phyloP scores from a whole-genome alignment of 2,329 filamentous ascomycete genomes.

The Penicillium thymicola region DNA sequence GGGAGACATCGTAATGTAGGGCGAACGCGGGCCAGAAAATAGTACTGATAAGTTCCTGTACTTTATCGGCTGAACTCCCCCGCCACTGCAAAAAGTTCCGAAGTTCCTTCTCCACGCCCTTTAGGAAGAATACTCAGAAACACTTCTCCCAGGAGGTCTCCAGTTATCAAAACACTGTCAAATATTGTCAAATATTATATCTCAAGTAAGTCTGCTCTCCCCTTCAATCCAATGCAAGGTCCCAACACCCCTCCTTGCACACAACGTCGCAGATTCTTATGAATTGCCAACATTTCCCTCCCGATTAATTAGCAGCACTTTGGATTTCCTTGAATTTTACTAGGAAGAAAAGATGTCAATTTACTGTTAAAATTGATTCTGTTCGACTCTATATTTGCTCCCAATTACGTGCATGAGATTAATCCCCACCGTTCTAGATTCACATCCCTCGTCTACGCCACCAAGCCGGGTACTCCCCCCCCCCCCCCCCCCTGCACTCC shows the following conservation, averaged over 20 bases:
- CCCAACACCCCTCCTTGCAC: conserved; percentile 19
- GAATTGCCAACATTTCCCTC: not conserved
- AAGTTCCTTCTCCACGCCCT: conserved; percentile 2
- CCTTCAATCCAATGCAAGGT: not conserved
- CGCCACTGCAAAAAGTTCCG: conserved; percentile 9
- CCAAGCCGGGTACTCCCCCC: conserved; percentile 14
- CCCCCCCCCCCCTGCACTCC: conserved; percentile 6
- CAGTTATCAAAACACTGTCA: not conserved
- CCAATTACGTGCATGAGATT: conserved; percentile 17
- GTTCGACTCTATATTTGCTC: not conserved
- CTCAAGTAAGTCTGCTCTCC: not conserved
- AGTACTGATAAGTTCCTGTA: conserved; percentile 8
- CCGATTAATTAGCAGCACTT: not conserved
- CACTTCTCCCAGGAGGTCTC: not conserved
- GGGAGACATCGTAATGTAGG: not conserved
- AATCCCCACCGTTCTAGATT: conserved; percentile 25
- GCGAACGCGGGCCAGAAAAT: not conserved
- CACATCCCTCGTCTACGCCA: conserved; percentile 21
- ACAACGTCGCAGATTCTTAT: conserved; percentile 22
- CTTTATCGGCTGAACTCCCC: conserved; percentile 5
- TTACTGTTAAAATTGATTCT: not conserved
- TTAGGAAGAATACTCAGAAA: not conserved
- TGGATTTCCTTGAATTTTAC: not conserved
- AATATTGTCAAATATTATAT: not conserved
- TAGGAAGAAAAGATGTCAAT: not conserved